Conservation (phyloP, 257 asterid genomes). For the Forsythia viridissima region DNA sequence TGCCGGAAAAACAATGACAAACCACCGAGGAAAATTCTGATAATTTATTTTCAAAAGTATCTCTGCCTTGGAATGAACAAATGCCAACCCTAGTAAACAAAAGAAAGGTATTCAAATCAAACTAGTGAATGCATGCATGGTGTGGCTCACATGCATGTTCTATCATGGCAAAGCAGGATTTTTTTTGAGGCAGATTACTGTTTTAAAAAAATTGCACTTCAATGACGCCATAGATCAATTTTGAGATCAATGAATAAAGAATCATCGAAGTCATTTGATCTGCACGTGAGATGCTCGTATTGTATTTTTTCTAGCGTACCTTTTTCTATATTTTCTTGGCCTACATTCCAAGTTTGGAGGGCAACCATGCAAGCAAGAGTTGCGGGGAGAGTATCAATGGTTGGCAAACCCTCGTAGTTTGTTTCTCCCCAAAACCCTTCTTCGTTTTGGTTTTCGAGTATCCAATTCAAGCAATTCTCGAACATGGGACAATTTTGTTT, state of each 20-base stretch:
- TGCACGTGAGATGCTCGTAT: neutral
- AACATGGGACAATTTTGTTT: slow-evolving; percentile 41
- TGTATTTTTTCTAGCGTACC: slow-evolving; percentile 27
- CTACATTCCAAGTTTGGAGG: slow-evolving; percentile 45
- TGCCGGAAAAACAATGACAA: slow-evolving; percentile 48
- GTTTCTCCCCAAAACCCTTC: slow-evolving; percentile 57
- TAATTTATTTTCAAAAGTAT: slow-evolving; percentile 25
- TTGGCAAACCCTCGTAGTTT: slow-evolving; percentile 32
- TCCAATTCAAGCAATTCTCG: slow-evolving; percentile 45
- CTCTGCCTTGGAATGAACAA: slow-evolving; percentile 34
- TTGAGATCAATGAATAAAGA: no score
- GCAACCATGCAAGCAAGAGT: slow-evolving; percentile 60
- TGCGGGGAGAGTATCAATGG: slow-evolving; percentile 50
- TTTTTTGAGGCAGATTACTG: no score
- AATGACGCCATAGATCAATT: no score
- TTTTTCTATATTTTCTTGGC: slow-evolving; percentile 28
- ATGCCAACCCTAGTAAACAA: slow-evolving; percentile 38
- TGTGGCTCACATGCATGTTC: neutral
- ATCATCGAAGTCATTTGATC: no score
- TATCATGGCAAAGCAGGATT: no score
- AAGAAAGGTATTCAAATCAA: neutral
- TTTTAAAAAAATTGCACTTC: no score
- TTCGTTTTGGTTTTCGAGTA: slow-evolving; percentile 46
- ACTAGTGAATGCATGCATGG: neutral
- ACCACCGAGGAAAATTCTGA: slow-evolving; percentile 45